Percentiles rank a stretch among this genome's conserved stretches.
phyloP scores from a whole-genome alignment of 108 stramenopile genomes.

The Aurantiochytrium sp. region DNA sequence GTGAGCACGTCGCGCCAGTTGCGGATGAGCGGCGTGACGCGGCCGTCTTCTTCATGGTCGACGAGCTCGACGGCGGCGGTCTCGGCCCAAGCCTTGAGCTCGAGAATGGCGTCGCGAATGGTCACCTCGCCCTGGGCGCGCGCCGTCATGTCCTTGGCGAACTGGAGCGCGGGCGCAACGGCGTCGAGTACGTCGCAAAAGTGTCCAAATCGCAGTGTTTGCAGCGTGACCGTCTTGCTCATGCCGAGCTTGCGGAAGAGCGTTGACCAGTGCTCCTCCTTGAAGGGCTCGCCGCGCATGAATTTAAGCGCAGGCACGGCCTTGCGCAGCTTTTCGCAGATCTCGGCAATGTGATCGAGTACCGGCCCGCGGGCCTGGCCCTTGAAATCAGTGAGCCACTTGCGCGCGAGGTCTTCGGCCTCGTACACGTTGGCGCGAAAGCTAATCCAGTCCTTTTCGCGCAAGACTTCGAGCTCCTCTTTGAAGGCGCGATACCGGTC shows the following conservation, averaged over 20 bases:
- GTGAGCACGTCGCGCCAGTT: constrained; percentile 64
- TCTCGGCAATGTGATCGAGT: constrained; percentile 33
- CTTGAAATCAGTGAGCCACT: constrained; percentile 57
- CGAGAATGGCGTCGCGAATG: constrained; percentile 62
- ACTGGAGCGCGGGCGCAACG: constrained; percentile 48
- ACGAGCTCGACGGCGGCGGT: constrained; percentile 54
- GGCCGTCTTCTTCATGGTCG: constrained; percentile 48
- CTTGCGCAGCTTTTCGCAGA: constrained; percentile 52
- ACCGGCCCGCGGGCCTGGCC: constrained; percentile 37
- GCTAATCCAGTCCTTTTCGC: constrained; percentile 56
- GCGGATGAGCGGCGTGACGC: constrained; percentile 54
- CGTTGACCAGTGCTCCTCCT: constrained; percentile 65
- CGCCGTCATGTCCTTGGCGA: constrained; percentile 61
- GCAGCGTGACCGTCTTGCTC: constrained; percentile 43
- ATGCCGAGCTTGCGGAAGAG: constrained; percentile 61
- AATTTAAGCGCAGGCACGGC: constrained; percentile 57
- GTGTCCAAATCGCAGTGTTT: constrained; percentile 58
- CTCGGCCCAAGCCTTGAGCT: constrained; percentile 60
- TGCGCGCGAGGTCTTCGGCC: constrained; percentile 55
- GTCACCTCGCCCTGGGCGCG: constrained; percentile 63
- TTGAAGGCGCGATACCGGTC: constrained; percentile 46
- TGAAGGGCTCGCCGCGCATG: constrained; percentile 63
- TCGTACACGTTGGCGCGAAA: constrained; percentile 58
- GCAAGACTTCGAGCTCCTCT: constrained; percentile 38
- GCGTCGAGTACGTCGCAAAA: constrained; percentile 37